phyloP scores from a whole-genome alignment of 108 stramenopile species.

The Licmophora abbreviata region DNA sequence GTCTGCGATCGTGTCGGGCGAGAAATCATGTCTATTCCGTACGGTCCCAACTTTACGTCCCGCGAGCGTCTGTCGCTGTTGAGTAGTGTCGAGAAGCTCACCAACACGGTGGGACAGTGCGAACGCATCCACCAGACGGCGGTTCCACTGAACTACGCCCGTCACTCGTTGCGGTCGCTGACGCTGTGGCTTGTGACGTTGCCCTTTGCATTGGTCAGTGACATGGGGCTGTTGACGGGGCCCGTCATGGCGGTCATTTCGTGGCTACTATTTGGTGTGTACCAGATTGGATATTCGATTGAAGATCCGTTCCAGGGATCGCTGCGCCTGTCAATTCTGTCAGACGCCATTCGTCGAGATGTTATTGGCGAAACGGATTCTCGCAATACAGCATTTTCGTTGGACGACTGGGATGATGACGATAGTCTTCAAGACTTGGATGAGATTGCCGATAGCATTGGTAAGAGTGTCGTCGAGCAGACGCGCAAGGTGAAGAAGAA shows the following conservation, averaged over 20 bases:
- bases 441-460: no score
- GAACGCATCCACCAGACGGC: constrained; percentile 88
- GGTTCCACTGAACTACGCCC: constrained; percentile 83
- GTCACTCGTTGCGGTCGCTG: constrained; percentile 76
- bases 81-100: constrained; percentile 43
- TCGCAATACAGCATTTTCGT: constrained; percentile 38
- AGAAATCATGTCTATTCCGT: constrained; percentile 37
- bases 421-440: no score
- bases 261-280: constrained; percentile 86
- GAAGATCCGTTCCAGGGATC: constrained; percentile 87
- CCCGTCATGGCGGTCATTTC: constrained; percentile 67
- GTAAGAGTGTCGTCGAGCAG: no score
- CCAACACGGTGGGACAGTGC: constrained; percentile 62
- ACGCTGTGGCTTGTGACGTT: constrained; percentile 76
- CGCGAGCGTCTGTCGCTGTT: constrained; percentile 66
- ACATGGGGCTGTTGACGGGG: constrained; percentile 67
- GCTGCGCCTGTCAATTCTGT: constrained; percentile 47
- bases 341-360: constrained; percentile 54
- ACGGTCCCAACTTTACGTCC: constrained; percentile 34
- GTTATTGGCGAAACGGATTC: constrained; percentile 40
- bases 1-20: constrained; percentile 47
- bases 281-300: constrained; percentile 85
- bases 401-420: no score
- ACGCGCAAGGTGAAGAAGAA: no score
- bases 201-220: constrained; percentile 73